Conservation (phyloP, 352 stramenopile species). For the Pythium chondricola region DNA sequence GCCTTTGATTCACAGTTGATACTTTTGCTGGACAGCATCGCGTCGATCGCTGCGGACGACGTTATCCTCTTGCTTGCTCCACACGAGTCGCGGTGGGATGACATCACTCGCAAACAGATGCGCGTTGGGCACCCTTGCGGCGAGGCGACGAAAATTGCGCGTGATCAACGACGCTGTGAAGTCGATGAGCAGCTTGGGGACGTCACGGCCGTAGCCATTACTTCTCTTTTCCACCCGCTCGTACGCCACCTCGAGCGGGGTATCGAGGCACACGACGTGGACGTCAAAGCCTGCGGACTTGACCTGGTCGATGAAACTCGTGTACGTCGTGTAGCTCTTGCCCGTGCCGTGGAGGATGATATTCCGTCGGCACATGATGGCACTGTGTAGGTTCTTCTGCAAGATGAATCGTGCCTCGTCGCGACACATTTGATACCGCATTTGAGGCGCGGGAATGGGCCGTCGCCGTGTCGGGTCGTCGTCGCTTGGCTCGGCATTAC, state of each 20-base stretch:
- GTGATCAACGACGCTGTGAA: slow-evolving; percentile 55
- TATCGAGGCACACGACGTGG: slow-evolving; percentile 75
- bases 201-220: slow-evolving; percentile 61
- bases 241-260: slow-evolving; percentile 54
- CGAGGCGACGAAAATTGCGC: slow-evolving; percentile 58
- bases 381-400: slow-evolving; percentile 70
- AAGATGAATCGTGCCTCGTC: slow-evolving; percentile 79
- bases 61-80: slow-evolving; percentile 61
- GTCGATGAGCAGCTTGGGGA: slow-evolving; percentile 59
- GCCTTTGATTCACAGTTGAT: slow-evolving; percentile 26
- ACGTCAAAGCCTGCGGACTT: slow-evolving; percentile 60
- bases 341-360: slow-evolving; percentile 76
- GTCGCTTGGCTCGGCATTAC: slow-evolving; percentile 35
- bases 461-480: neutral
- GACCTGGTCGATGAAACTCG: slow-evolving; percentile 55
- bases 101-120: slow-evolving; percentile 63
- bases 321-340: slow-evolving; percentile 66
- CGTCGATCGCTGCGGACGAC: slow-evolving; percentile 35
- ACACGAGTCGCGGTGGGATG: slow-evolving; percentile 60
- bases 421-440: slow-evolving; percentile 70
- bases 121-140: slow-evolving; percentile 52
- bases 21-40: slow-evolving; percentile 65
- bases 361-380: slow-evolving; percentile 73
- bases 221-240: slow-evolving; percentile 56
- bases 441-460: slow-evolving; percentile 39